phyloP scores from a whole-genome alignment of 2,329 filamentous ascomycete species.

The Phaeosphaeriaceae sp. region DNA sequence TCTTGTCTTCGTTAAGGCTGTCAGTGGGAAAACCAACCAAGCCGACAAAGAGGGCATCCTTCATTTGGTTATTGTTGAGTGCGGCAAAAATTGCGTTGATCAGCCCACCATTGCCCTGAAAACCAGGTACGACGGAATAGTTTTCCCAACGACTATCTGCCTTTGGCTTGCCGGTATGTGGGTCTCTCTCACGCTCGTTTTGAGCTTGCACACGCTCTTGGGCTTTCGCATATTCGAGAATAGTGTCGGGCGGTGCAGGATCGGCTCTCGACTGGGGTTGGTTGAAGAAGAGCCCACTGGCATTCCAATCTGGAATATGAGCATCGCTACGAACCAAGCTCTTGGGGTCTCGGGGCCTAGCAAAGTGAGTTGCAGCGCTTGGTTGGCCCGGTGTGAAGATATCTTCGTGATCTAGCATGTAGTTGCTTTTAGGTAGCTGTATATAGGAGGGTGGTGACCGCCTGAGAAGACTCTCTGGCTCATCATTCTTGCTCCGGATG shows the following conservation, averaged over 20 bases:
- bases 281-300: conserved; percentile 65
- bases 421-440: conserved; percentile 45
- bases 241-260: conserved; percentile 75
- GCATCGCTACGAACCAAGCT: conserved; percentile 74
- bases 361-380: conserved; percentile 61
- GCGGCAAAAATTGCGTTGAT: conserved; percentile 86
- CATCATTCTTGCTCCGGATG: conserved; percentile 26
- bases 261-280: conserved; percentile 80
- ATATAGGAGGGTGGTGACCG: conserved; percentile 36
- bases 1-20: conserved; percentile 75
- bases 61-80: conserved; percentile 69
- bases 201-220: conserved; percentile 46
- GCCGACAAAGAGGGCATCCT: conserved; percentile 87
- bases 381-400: conserved; percentile 54
- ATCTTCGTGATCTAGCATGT: conserved; percentile 48
- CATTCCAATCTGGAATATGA: conserved; percentile 78
- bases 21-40: conserved; percentile 95
- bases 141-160: conserved; percentile 64
- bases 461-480: conserved; percentile 49
- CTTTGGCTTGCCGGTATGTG: conserved; percentile 30
- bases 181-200: conserved; percentile 28
- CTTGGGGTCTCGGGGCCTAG: conserved; percentile 54
- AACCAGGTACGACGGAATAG: conserved; percentile 83
- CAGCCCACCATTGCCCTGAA: conserved; percentile 91
- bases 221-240: conserved; percentile 70